Evolutionary conservation across 2,329 filamentous ascomycete species (phyloP).

Genomic region (Aureobasidium sp.): DNA sequence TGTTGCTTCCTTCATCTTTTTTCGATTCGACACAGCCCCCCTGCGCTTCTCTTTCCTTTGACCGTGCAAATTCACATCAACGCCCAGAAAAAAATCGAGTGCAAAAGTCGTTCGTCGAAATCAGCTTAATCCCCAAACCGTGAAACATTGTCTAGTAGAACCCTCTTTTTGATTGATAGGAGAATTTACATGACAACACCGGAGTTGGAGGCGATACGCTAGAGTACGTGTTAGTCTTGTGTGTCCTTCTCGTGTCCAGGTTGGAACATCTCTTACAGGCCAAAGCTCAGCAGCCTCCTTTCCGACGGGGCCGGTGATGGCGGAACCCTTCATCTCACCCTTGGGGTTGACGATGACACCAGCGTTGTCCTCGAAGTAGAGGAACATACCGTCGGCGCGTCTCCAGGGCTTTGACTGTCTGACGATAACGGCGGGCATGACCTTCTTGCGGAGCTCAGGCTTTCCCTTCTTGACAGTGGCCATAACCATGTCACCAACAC

Average conservation of each 20-base stretch:
- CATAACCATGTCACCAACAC: constrained; percentile 99
- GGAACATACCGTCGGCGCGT: constrained; percentile 94
- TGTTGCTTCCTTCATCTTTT: constrained; percentile 5
- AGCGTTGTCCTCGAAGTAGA: constrained; percentile 99
- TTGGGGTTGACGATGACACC: constrained; percentile 99
- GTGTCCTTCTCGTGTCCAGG: constrained; percentile 25
- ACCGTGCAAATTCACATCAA: constrained; percentile 13
- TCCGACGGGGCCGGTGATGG: constrained; percentile 97
- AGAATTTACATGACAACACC: constrained; percentile 94
- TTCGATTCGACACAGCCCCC: not conserved
- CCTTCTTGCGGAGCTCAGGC: constrained; percentile 99
- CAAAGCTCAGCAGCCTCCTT: constrained; percentile 99
- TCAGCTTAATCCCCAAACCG: not conserved
- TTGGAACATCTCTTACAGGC: constrained; percentile 61
- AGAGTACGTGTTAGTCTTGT: constrained; percentile 12
- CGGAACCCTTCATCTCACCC: constrained; percentile 99
- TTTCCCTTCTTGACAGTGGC: constrained; percentile 99
- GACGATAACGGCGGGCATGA: constrained; percentile 99
- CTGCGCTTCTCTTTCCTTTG: constrained; percentile 8
- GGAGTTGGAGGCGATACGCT: constrained; percentile 99
- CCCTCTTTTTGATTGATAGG: constrained; percentile 5
- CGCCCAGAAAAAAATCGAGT: constrained; percentile 9
- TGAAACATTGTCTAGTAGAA: constrained; percentile 13
- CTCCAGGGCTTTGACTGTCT: constrained; percentile 99
- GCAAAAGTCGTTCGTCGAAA: constrained; percentile 13